Conservation (phyloP, 768 basidiomycete genomes). For the Clathrus columnatus region DNA sequence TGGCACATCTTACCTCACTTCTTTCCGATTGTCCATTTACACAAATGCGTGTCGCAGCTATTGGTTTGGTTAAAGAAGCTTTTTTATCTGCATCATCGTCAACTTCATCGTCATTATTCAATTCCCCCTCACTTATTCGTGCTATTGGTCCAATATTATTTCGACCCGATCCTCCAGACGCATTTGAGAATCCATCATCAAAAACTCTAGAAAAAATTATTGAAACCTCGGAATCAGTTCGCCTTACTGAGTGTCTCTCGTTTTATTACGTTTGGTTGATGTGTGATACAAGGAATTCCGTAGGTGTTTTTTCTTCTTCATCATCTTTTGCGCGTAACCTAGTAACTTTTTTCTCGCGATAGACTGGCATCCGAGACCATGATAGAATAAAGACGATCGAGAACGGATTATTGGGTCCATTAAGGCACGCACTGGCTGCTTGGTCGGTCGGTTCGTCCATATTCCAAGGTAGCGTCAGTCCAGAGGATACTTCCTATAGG, state of each 20-base stretch:
- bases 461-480: not conserved
- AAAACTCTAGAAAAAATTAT: conserved; percentile 36
- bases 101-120: conserved; percentile 35
- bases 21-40: conserved; percentile 39
- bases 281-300: conserved; percentile 51
- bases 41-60: conserved; percentile 60
- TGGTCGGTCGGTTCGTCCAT: not conserved
- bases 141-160: conserved; percentile 55
- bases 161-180: conserved; percentile 43
- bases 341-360: not conserved
- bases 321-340: not conserved
- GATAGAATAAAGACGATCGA: conserved; percentile 1
- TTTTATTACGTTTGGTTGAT: conserved; percentile 58
- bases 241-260: conserved; percentile 57
- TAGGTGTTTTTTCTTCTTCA: conserved; percentile 19
- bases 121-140: conserved; percentile 45
- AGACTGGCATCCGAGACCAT: conserved; percentile 7
- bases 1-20: conserved; percentile 49
- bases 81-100: conserved; percentile 42
- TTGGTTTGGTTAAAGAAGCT: conserved; percentile 63
- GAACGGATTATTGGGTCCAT: not conserved
- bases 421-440: not conserved
- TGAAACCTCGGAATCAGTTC: conserved; percentile 46
- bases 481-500: not conserved
- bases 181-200: conserved; percentile 27